Evolutionary conservation across 371 early-diverging fungal genomes (phyloP).

Genomic region (Mucor circinelloides): DNA sequence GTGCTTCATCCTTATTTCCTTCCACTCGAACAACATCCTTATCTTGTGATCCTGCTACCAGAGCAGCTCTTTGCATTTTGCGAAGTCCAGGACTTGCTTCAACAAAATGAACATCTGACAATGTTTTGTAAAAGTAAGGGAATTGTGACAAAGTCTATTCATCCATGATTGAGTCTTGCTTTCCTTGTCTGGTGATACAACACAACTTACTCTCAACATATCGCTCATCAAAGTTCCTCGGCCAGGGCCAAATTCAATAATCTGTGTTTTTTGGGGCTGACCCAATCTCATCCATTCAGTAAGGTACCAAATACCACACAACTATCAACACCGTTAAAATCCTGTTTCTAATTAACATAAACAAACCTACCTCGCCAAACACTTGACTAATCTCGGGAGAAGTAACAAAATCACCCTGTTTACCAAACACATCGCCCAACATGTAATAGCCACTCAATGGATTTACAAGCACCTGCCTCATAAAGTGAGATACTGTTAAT

Average conservation of each 20-base stretch:
- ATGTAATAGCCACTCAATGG: conserved; percentile 94
- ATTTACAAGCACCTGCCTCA: conserved; percentile 87
- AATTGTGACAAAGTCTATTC: conserved; percentile 65
- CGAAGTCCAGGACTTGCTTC: conserved; percentile 85
- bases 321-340: conserved; percentile 27
- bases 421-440: conserved; percentile 90
- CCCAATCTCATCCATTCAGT: conserved; percentile 72
- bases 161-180: not conserved
- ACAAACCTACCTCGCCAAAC: conserved; percentile 87
- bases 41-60: conserved; percentile 50
- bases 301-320: conserved; percentile 81
- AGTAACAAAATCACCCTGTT: conserved; percentile 93
- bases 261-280: conserved; percentile 61
- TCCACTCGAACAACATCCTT: conserved; percentile 34
- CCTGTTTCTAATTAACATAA: conserved; percentile 34
- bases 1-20: conserved; percentile 32
- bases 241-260: conserved; percentile 95
- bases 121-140: conserved; percentile 61
- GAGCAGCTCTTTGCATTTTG: conserved; percentile 63
- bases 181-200: not conserved
- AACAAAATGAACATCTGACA: conserved; percentile 75
- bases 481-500: conserved; percentile 85
- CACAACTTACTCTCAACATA: conserved; percentile 72
- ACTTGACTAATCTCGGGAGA: conserved; percentile 97
- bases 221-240: conserved; percentile 94